A percentile compares a stretch with the other conserved stretches of the same genome.
Conservation (phyloP, 768 basidiomycete genomes). For the Myochromella boudieri region DNA sequence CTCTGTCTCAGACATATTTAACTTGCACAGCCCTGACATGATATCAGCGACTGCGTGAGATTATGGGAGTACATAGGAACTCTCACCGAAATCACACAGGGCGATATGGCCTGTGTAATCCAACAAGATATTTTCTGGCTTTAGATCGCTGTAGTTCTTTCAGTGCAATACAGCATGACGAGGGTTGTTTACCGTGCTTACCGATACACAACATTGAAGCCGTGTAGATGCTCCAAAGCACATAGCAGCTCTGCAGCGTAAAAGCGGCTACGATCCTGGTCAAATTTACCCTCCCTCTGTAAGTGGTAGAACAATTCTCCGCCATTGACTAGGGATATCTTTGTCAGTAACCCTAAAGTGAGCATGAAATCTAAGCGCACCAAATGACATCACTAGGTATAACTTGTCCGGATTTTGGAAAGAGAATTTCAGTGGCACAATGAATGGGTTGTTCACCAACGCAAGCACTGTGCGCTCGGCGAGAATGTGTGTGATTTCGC, state of each 20-base stretch:
- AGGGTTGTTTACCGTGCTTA: conserved; percentile 28
- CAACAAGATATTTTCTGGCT: conserved; percentile 96
- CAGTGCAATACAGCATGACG: neutral
- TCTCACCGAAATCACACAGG: conserved; percentile 88
- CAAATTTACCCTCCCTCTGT: conserved; percentile 95
- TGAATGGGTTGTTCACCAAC: conserved; percentile 97
- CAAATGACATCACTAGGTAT: conserved; percentile 96
- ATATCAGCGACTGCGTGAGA: conserved; percentile 2
- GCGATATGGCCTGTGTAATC: conserved; percentile 99
- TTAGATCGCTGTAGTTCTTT: conserved; percentile 67
- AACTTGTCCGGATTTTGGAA: conserved; percentile 98
- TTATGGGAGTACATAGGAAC: neutral
- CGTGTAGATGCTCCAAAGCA: conserved; percentile 93
- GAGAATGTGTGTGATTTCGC: conserved; percentile 97
- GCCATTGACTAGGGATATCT: conserved; percentile 70
- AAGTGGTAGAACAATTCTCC: conserved; percentile 98
- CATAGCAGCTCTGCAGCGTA: conserved; percentile 97
- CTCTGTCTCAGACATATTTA: conserved; percentile 97
- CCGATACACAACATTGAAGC: conserved; percentile 99
- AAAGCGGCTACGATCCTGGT: conserved; percentile 89
- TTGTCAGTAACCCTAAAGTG: conserved; percentile 5
- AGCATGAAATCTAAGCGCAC: conserved; percentile 37
- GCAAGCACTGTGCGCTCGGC: conserved; percentile 97
- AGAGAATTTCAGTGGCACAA: conserved; percentile 98
- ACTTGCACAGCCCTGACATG: conserved; percentile 73